These are phyloP conservation scores for Colletotrichum destructivum DNA, from an alignment of 2,329 filamentous ascomycete species.

Conservation along the genomic window DNA sequence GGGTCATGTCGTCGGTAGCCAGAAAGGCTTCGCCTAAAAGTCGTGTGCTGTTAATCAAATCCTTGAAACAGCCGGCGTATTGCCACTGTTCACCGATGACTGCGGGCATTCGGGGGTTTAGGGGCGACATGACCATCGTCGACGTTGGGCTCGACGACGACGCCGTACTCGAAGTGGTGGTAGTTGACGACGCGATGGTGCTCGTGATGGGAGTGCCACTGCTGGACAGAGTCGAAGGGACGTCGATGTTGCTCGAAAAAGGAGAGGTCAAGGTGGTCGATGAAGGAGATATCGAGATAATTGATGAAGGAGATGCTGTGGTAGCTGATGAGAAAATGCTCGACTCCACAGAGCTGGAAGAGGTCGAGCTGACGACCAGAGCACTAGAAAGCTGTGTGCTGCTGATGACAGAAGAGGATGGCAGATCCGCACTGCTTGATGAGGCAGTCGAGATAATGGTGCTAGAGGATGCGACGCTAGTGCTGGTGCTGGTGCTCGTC, in stretches of 20 bases:
- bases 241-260: not conserved
- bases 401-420: not conserved
- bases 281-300: not conserved
- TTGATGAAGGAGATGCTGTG: not conserved
- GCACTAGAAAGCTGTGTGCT: not conserved
- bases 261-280: not conserved
- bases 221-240: conserved; percentile 27
- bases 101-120: conserved; percentile 41
- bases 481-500: conserved; percentile 17
- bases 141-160: conserved; percentile 33
- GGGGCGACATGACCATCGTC: conserved; percentile 30
- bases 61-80: conserved; percentile 47
- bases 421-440: not conserved
- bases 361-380: not conserved
- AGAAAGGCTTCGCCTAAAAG: conserved; percentile 36
- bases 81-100: conserved; percentile 42
- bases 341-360: not conserved
- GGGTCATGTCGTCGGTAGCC: conserved; percentile 45
- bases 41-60: conserved; percentile 44
- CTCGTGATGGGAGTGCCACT: conserved; percentile 35
- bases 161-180: conserved; percentile 25
- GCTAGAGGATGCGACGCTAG: conserved; percentile 31
- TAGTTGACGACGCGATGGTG: conserved; percentile 28
- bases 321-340: not conserved
- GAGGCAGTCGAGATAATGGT: conserved; percentile 21